These are phyloP conservation scores for Fagopyrum homotropicum DNA, from an alignment of 148 eudicot genomes.

Conservation along the genomic window DNA sequence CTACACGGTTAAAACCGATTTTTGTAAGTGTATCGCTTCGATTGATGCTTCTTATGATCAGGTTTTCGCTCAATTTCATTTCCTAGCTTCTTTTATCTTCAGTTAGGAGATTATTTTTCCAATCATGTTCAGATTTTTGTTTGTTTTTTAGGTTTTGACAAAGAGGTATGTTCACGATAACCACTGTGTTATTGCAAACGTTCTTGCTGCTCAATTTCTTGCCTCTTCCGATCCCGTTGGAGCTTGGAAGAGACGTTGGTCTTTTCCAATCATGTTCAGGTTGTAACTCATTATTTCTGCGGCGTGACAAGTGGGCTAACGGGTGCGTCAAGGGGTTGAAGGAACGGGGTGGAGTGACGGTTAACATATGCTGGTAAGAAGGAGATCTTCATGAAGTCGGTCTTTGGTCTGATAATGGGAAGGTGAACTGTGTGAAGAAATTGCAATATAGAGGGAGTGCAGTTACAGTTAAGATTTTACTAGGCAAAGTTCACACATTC, in stretches of 20 bases:
- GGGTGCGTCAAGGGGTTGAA: constrained; percentile 84
- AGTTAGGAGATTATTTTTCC: neutral
- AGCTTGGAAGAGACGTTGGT: constrained; percentile 16
- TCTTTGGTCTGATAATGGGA: constrained; percentile 38
- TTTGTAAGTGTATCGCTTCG: constrained; percentile 60
- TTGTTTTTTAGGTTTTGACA: no score
- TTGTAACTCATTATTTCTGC: constrained; percentile 22
- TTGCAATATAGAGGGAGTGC: constrained; percentile 51
- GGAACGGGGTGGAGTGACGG: constrained; percentile 71
- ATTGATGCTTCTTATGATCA: constrained; percentile 70
- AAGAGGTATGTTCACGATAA: no score
- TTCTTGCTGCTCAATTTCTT: constrained; percentile 58
- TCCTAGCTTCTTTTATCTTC: neutral
- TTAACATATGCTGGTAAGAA: constrained; percentile 67
- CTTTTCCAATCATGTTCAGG: no score
- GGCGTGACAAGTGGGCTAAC: constrained; percentile 65
- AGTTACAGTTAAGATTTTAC: constrained; percentile 27
- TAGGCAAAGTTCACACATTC: constrained; percentile 44
- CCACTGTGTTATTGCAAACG: constrained; percentile 63
- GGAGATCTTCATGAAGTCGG: constrained; percentile 71
- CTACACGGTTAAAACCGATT: constrained; percentile 55
- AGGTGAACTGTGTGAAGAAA: constrained; percentile 25
- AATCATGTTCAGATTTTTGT: no score
- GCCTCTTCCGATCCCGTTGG: constrained; percentile 27
- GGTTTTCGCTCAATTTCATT: constrained; percentile 25